Evolutionary conservation across 2,329 filamentous ascomycete species (phyloP).

Genomic region (Ceratocystis harringtonii): DNA sequence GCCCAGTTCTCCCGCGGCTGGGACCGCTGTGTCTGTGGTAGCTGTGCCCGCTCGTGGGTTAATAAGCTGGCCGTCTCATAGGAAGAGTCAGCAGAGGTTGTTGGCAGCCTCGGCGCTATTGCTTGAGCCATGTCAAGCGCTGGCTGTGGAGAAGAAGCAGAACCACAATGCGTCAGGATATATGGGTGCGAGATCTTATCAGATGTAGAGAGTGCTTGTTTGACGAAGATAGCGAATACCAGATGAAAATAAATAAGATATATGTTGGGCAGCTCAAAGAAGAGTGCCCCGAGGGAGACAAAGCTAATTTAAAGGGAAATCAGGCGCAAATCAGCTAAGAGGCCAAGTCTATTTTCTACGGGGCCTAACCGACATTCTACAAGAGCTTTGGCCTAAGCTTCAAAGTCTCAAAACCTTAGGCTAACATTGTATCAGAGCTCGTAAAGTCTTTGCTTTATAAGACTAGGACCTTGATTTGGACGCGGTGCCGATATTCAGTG

Average conservation of each 20-base stretch:
- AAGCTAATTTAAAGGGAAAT: not conserved
- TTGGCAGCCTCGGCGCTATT: not conserved
- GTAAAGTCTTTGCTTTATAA: too few relatives aligned
- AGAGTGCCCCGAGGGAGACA: not conserved
- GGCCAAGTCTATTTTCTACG: not conserved
- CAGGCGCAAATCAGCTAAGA: not conserved
- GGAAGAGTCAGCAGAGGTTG: not conserved
- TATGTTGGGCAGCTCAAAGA: not conserved
- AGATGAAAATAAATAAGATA: not conserved
- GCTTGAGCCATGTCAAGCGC: not conserved
- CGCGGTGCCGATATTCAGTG: too few relatives aligned
- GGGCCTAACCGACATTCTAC: not conserved
- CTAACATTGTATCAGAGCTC: too few relatives aligned
- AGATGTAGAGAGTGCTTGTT: not conserved
- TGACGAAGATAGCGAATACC: not conserved
- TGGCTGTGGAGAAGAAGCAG: not conserved
- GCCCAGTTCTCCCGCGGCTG: constrained; percentile 29
- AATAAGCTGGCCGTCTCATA: constrained; percentile 6
- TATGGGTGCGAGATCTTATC: not conserved
- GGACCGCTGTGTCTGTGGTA: not conserved
- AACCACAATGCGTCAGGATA: too few relatives aligned
- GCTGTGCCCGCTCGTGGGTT: not conserved
- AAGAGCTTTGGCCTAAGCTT: too few relatives aligned
- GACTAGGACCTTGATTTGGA: too few relatives aligned
- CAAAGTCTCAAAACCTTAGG: too few relatives aligned